Base-by-base conservation (phyloP, 1,284 basidiomycete species). In the Athelia psychrophila region DNA sequence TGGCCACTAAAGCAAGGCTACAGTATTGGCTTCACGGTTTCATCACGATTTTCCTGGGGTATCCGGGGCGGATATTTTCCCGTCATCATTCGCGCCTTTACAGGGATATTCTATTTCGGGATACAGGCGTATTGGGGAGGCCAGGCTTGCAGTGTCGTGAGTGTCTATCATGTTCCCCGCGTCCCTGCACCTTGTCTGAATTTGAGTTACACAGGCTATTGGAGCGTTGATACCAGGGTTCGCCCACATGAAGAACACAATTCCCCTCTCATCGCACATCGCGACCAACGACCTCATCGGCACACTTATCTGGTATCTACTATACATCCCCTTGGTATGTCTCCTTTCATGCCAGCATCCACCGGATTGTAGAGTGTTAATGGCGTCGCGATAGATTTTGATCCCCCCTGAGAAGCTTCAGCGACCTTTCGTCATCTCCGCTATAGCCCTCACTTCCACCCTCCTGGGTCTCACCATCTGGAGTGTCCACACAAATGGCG, bases 241-340 rank as follows among this genome's bases (percentile, higher is more conserved):
- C 22, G 48, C 48, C 23, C 48, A 49, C 32, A 49, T 49, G 48
- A 49, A 49, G 22, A 49, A 49, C 48, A 49, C 48, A 6, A 33
- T 49, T 19, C 48, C 48, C 18, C 13, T 19, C 3, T 49, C 48
- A 22, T 33, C 49, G 12, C 10, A 20, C 18, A 51, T 44, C n/a
- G 25, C 44, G 6, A 51, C 49, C 9, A 51, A 51, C 44, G 49
- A 51, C 20, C 48, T 49, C 33, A 49, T 49, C 20, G 48, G 48
- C 16, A 36, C 22, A 9, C 5, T 49, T 16, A 49, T 49, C 33
- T 49, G 48, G 48, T 49, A 49, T 30, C 3, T 47, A 12, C 4
- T 47, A 6, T 46, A 44, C 44, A 30, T 38, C 5, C 10, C 42
- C 8, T 22, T 30, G 25, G 42, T 35, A 35, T 35, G n/a, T 35